Evolutionary conservation across 352 stramenopile genomes (phyloP).

Genomic region (Thalassiosira ordinaria): DNA sequence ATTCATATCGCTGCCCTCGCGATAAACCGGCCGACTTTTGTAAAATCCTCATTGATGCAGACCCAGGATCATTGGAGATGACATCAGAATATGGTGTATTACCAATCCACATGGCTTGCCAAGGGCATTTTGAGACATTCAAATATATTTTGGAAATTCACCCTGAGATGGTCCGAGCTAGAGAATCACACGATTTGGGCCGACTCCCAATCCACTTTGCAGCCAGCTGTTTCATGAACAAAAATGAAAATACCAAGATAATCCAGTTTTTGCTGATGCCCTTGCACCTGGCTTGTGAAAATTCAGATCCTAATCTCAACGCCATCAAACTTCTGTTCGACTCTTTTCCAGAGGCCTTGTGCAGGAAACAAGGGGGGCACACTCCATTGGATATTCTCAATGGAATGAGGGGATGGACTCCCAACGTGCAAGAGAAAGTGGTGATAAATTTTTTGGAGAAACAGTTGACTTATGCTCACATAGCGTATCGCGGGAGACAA

Average conservation of each 20-base stretch:
- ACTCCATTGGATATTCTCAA: neutral
- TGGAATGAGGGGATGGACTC: neutral
- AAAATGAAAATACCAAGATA: neutral
- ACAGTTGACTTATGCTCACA: neutral
- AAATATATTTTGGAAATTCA: neutral
- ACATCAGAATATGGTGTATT: neutral
- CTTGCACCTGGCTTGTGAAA: neutral
- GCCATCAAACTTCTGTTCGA: neutral
- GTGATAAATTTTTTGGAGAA: conserved; percentile 1
- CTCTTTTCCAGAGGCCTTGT: neutral
- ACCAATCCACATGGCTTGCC: neutral
- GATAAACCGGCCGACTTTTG: neutral
- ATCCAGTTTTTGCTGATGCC: neutral
- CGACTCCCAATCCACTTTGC: neutral
- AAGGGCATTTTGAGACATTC: neutral
- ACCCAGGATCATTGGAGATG: neutral
- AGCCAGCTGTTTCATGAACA: no score
- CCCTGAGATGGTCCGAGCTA: neutral
- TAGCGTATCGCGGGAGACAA: no score
- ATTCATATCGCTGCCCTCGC: neutral
- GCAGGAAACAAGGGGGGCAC: no score
- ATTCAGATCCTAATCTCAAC: neutral
- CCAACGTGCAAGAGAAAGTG: no score
- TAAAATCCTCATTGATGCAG: neutral
- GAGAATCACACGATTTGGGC: no score